Conservation (phyloP, 1,284 basidiomycete species). For the Schizophyllum commune region DNA sequence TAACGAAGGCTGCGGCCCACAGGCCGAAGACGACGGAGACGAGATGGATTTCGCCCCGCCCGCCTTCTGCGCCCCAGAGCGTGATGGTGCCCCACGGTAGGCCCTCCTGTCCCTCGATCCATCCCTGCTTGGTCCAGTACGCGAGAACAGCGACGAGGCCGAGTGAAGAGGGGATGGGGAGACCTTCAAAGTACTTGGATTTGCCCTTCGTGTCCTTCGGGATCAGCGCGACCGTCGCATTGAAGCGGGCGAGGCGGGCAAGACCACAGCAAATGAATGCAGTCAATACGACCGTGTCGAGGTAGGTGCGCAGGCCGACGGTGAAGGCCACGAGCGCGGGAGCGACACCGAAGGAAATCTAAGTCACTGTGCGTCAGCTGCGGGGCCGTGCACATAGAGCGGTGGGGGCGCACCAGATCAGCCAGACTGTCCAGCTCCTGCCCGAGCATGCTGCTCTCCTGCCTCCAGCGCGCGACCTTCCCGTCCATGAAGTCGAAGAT, state of each 20-base stretch:
- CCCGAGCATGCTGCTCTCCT: constrained; percentile 92
- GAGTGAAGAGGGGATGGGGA: constrained; percentile 93
- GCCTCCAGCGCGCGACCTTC: constrained; percentile 96
- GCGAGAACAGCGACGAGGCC: constrained; percentile 76
- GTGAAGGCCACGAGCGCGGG: constrained; percentile 90
- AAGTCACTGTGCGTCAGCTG: constrained; percentile 9
- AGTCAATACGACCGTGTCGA: constrained; percentile 85
- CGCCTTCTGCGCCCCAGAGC: constrained; percentile 66
- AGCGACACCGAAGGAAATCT: constrained; percentile 97
- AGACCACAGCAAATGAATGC: constrained; percentile 94
- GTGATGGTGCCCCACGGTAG: constrained; percentile 70
- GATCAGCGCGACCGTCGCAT: constrained; percentile 92
- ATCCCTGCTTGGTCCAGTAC: constrained; percentile 78
- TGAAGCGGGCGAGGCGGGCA: constrained; percentile 94
- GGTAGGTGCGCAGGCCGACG: constrained; percentile 82
- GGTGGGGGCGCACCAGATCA: constrained; percentile 63
- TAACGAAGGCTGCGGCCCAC: constrained; percentile 94
- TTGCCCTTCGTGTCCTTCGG: constrained; percentile 88
- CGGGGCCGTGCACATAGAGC: constrained; percentile 5
- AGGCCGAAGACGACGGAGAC: constrained; percentile 65
- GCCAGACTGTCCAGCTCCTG: constrained; percentile 97
- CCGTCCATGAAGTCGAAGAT: constrained; percentile 98
- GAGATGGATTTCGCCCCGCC: constrained; percentile 75
- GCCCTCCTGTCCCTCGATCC: constrained; percentile 70
- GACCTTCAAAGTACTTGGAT: constrained; percentile 92